Evolutionary conservation across 805 yeast genomes (phyloP), one percentile per base, ranked within the genome.

Genomic region (Naumovozyma castellii): DNA sequence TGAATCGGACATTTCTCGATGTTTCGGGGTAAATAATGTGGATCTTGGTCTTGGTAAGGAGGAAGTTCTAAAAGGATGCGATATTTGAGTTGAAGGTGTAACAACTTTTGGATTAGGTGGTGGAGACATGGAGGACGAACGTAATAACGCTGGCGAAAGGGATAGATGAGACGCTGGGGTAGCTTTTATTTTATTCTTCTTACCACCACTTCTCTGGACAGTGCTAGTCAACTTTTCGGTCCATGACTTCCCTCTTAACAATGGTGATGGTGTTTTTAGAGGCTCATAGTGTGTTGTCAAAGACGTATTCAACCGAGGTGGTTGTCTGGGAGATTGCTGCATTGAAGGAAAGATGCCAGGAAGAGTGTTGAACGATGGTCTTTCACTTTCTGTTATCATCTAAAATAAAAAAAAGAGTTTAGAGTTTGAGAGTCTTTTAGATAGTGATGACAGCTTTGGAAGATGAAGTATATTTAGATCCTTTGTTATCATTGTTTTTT

Each of bases 21-120:
- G 28, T 14, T 15, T 25, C 5, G 18, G 29, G 3, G 20, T 14
- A 18, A 34, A 38, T 15, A 41, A 20, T 19, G 38, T 35, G 14
- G 50, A 43, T 3, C 39, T 39, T 2, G 61, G 58, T 29, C 55
- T 49, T 15, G 62, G 62, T 16, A 57, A 43, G 9, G 62, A 56
- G 5, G 59, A 46, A 3, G 53, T 49, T 28, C 62, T 44, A 10
- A 45, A 40, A 3, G 60, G 57, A 35, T 44, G 43, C 3, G n/a
- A 20, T 8, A 39, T 34, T 19, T 39, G 41, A 2, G 43, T 10
- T 2, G 34, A 25, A 16, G 48, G 41, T 4, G 46, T 37, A 2
- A 5, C 28, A 13, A 19, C 14, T 8, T 15, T 16, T 1, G 14
- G 3, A 9, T 12, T 27, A 8, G 19, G 19, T 2, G 42, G 39